Conservation (phyloP, 139 green algal species). For the Coelastrella sp. region DNA sequence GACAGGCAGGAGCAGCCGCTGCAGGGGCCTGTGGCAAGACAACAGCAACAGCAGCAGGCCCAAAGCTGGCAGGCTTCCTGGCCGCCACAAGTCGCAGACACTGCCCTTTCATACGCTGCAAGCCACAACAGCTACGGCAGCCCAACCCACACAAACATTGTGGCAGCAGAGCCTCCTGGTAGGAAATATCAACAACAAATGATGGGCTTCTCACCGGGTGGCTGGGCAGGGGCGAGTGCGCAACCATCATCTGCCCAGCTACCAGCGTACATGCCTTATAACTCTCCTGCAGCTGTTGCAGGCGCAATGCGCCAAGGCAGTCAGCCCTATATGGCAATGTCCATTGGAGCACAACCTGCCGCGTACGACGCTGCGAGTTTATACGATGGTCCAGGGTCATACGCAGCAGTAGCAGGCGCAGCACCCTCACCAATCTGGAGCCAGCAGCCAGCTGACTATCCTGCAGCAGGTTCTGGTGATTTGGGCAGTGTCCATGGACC, state of each 20-base stretch:
- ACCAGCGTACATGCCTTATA: not conserved
- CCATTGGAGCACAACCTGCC: not conserved
- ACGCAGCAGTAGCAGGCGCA: not conserved
- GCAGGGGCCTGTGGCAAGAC: not conserved
- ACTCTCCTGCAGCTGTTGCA: not conserved
- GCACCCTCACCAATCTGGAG: not conserved
- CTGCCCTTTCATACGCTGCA: not conserved
- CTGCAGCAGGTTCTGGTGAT: slow-evolving; percentile 2
- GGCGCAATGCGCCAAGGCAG: not conserved
- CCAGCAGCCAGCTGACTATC: not conserved
- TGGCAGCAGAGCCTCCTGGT: not conserved
- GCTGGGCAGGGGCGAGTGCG: not conserved
- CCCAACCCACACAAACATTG: not conserved
- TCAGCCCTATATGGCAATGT: not conserved
- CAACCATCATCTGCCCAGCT: not conserved
- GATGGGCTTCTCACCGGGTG: not conserved
- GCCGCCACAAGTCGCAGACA: not conserved
- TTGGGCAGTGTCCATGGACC: not conserved
- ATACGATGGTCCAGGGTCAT: not conserved
- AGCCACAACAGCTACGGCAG: not conserved
- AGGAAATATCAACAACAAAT: not conserved
- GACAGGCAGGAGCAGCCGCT: not conserved
- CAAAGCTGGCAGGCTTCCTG: not conserved
- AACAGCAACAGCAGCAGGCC: not conserved
- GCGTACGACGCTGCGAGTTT: not conserved